Base-by-base conservation (phyloP, 306 rosid species). In the Vigna nakashimae region DNA sequence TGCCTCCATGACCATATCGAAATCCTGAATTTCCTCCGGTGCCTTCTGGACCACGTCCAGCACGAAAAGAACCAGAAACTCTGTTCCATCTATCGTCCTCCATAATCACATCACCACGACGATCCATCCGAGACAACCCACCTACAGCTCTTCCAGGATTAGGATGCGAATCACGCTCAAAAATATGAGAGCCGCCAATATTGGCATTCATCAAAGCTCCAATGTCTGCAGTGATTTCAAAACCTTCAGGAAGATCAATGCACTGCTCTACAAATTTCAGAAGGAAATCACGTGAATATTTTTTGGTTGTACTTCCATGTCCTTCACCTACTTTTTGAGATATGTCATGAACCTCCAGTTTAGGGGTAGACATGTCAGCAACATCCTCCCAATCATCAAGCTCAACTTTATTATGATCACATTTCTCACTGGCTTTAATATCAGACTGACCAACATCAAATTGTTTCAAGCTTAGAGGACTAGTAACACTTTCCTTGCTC, bases 311-410 rank as follows among this genome's bases (percentile, higher is more conserved):
- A 64, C 66, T 80, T 71, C 82, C 93, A 76, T 15, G 65, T 76
- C 86, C 90, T 82, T 89, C 92, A 69, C 14, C 58, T 43, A 40
- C 79, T 75, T 50, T 82, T 18, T 72, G 85, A 53, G 82, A 81
- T 80, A 73, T 71, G 71, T 82, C 87, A 22, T 77, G 53, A 77
- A 82, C 81, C 76, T 90, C 92, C 75, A 93, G 70, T 76, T 93
- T 88, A 15, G 97, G 90, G 14, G 91, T 80, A 34, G 97, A 89
- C 72, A 91, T 77, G 78, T 96, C 97, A 62, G 96, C 96, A 18
- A 93, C 98, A 80, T 92, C 98, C 91, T 96, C 99, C 99, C 99
- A 96, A 76, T 93, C 93, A 62, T 93, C 97, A 10, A 91, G 97
- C 80, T 95, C 98, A 16, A 76, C 80, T 87, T 92, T 93, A 76